Percentiles rank a stretch among this genome's conserved stretches.
Evolutionary conservation across 345 rosid species (phyloP).

Genomic region (Eucalyptus leucophloia): DNA sequence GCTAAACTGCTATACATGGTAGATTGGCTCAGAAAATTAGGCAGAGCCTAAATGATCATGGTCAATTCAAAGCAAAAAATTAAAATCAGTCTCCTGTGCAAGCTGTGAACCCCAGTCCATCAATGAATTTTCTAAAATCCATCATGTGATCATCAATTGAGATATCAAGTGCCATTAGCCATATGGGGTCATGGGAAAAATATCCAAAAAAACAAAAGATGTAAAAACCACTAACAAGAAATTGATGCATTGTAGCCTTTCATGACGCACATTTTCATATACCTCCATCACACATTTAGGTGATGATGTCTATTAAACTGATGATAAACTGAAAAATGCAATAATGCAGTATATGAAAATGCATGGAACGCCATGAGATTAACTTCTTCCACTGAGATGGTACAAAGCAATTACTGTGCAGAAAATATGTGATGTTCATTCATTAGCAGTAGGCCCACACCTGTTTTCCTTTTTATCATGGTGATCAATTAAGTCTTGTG

Average conservation of each 20-base stretch:
- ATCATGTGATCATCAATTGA: neutral
- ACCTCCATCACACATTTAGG: neutral
- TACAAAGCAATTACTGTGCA: neutral
- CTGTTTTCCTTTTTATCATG: neutral
- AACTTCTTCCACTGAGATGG: neutral
- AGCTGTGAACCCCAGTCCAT: neutral
- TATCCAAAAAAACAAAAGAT: neutral
- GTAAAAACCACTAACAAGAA: neutral
- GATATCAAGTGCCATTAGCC: neutral
- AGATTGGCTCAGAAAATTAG: neutral
- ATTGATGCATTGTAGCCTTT: neutral
- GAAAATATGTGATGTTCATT: neutral
- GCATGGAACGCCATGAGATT: neutral
- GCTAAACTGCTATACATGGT: neutral
- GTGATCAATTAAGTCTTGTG: neutral
- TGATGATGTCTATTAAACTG: neutral
- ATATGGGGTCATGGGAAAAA: neutral
- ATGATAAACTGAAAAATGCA: neutral
- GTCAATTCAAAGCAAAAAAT: neutral
- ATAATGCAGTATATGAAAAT: neutral
- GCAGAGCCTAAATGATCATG: neutral
- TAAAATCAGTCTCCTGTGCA: neutral
- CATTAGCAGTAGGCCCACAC: neutral
- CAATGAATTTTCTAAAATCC: neutral
- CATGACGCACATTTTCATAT: neutral